A percentile compares a stretch with the other conserved stretches of the same genome.
Conservation (phyloP, 495 filamentous ascomycete genomes). For the Neurospora cerealis region DNA sequence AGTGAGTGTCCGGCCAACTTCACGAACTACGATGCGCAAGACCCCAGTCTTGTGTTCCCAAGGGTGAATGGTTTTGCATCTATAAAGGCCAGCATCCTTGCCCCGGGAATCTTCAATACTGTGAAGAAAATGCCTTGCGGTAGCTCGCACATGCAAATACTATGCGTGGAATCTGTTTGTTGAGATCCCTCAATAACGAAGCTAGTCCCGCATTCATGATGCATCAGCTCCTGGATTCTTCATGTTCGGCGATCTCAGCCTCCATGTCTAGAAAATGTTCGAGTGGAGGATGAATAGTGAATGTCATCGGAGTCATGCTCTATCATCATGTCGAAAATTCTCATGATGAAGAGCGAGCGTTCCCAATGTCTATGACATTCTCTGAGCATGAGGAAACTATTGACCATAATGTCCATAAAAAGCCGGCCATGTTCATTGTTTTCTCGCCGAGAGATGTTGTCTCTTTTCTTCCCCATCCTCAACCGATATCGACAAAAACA, state of each 20-base stretch:
- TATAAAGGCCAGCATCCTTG: background rate
- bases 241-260: background rate
- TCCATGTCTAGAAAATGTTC: background rate
- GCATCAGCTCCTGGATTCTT: background rate
- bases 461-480: background rate
- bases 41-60: background rate
- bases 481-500: background rate
- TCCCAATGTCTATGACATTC: background rate
- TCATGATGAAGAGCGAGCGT: background rate
- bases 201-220: background rate
- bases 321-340: background rate
- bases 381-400: background rate
- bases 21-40: background rate
- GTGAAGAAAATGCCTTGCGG: background rate
- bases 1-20: background rate
- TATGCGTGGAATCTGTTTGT: background rate
- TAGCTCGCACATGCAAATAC: background rate
- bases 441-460: background rate
- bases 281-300: background rate
- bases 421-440: rapidly evolving
- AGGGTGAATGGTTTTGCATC: background rate
- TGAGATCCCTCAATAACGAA: background rate
- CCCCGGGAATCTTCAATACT: background rate
- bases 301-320: background rate
- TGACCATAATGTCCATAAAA: background rate